phyloP scores from a whole-genome alignment of 169 alveolate species.

The Babesia gibsoni region DNA sequence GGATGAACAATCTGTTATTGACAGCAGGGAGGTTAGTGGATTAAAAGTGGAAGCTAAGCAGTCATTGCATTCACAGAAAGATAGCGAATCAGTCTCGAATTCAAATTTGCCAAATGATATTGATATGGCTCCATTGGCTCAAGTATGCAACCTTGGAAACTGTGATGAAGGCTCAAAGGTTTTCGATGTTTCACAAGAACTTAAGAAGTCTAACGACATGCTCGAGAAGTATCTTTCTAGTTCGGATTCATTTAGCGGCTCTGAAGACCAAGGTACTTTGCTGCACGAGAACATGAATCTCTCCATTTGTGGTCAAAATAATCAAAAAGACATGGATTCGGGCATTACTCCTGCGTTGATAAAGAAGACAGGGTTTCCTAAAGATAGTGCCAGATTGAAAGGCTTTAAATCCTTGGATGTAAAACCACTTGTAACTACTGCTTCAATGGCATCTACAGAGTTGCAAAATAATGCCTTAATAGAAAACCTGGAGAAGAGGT shows the following conservation, averaged over 20 bases:
- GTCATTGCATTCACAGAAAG: background rate
- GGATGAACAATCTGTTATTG: too few relatives aligned
- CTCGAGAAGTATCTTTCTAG: slow-evolving; percentile 16
- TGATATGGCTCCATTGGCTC: background rate
- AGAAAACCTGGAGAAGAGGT: slow-evolving; percentile 14
- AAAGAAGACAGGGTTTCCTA: background rate
- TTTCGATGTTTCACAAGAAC: slow-evolving; percentile 42
- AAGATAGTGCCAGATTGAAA: background rate
- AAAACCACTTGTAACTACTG: slow-evolving; percentile 19
- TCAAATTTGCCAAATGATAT: background rate
- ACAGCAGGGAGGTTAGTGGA: too few relatives aligned
- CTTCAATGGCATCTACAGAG: background rate
- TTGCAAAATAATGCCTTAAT: background rate
- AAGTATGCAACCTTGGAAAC: background rate
- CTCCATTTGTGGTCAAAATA: background rate
- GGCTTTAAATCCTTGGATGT: background rate
- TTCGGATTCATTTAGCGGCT: background rate
- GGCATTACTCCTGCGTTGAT: background rate
- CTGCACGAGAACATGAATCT: slow-evolving; percentile 20
- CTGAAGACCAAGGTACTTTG: background rate
- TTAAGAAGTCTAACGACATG: slow-evolving; percentile 39
- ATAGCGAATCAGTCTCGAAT: background rate
- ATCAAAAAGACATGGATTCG: background rate
- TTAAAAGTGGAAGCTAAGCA: background rate
- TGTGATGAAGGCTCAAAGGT: slow-evolving; percentile 8